phyloP scores from a whole-genome alignment of 179 eudicot species.

The Patellifolia procumbens region DNA sequence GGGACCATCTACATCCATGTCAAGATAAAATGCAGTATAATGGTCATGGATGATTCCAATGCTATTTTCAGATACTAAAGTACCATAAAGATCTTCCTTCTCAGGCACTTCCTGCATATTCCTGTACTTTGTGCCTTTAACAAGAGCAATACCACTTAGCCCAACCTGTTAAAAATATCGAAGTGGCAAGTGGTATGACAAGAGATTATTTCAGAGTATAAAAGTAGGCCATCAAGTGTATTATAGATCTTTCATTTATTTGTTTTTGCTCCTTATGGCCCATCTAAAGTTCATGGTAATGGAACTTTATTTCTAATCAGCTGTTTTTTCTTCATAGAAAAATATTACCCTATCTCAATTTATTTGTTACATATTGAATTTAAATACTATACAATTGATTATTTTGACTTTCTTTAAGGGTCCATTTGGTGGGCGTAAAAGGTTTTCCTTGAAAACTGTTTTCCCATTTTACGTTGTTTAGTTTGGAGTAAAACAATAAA shows the following conservation, averaged over 20 bases:
- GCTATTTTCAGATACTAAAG: slow-evolving; percentile 76
- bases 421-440: too few relatives aligned
- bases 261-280: slow-evolving; percentile 44
- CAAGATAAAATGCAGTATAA: slow-evolving; percentile 72
- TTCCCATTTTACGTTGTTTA: too few relatives aligned
- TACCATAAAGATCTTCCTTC: slow-evolving; percentile 63
- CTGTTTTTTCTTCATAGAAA: slow-evolving; percentile 40
- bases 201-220: too few relatives aligned
- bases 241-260: slow-evolving; percentile 2
- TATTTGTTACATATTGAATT: too few relatives aligned
- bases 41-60: slow-evolving; percentile 91
- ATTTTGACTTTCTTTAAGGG: too few relatives aligned
- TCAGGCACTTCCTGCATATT: slow-evolving; percentile 74
- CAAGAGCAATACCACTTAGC: slow-evolving; percentile 82
- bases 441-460: too few relatives aligned
- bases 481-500: too few relatives aligned
- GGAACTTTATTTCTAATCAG: too few relatives aligned
- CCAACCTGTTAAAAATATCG: slow-evolving; percentile 54
- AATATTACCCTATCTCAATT: too few relatives aligned
- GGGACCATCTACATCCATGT: slow-evolving; percentile 79
- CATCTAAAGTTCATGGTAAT: not conserved
- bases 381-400: too few relatives aligned
- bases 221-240: too few relatives aligned
- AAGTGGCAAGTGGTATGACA: too few relatives aligned
- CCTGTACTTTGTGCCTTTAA: slow-evolving; percentile 65